Base-by-base conservation (phyloP, 2,329 filamentous ascomycete genomes). In the Scytalidium sp. region DNA sequence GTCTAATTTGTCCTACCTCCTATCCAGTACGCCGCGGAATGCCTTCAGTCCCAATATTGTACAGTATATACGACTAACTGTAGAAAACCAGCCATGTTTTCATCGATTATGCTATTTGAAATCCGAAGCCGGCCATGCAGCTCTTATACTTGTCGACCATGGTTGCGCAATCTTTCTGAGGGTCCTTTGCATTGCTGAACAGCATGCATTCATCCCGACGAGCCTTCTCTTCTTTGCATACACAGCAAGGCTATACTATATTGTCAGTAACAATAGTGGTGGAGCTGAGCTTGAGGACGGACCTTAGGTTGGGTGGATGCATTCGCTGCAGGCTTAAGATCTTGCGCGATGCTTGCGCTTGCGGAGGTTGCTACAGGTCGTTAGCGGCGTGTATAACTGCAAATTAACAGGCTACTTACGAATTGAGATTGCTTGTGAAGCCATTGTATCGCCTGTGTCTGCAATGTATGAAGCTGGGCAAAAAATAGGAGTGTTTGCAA, bases 201-300 rank as follows among this genome's bases (percentile, higher is more conserved):
- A 99, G 88, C 93, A 99, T 97, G 78, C 94, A 99, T 73, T 99
- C 92, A 74, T 99, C 94, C 56, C 94, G 90, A 60, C 81, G 81
- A 36, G 89, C 79, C 72, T 99, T 99, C 71, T 99, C 91, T 41
- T 94, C 84, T 67, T 92, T 97, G 83, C 94, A 99, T 23, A 97
- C 94, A 68, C 94, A 97, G 81, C 94, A 97, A 41, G 93, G 93
- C 90, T 97, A 64, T 52, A 17, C n/a, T 41, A 27, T 23, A 19
- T 13, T 21, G 22, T 58, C 40, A 53, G 46, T 10, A 13, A 41
- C 42, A 46, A 19, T 19, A 9, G 20, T 23, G 20, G 19, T 19
- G 10, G 22, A 19, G 36, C 10, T 25, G 17, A 10, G 21, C 29
- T 43, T 17, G n/a, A 7, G 20, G 19, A 43, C 17, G 25, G 56